Percentiles rank a stretch among this genome's conserved stretches.
phyloP scores from a whole-genome alignment of 2,329 filamentous ascomycete species.

The Phialemonium atrogriseum region DNA sequence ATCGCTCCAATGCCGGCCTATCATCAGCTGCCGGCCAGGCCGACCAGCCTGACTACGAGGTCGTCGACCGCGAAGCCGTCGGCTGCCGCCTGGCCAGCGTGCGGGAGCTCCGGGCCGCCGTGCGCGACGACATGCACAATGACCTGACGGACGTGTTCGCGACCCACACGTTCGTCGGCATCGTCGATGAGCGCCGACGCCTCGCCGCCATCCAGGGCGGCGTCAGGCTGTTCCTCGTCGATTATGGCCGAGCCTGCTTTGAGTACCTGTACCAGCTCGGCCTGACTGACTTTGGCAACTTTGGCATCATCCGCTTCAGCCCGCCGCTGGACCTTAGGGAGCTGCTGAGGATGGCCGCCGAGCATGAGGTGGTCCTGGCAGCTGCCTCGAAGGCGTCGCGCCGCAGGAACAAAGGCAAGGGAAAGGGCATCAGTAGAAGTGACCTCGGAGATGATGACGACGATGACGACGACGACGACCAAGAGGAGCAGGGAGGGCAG shows the following conservation, averaged over 20 bases:
- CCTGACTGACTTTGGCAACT: slow-evolving; percentile 92
- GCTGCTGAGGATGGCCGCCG: slow-evolving; percentile 64
- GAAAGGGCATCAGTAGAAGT: too few species aligned
- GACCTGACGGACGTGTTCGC: slow-evolving; percentile 82
- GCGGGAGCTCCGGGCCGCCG: slow-evolving; percentile 72
- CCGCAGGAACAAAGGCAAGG: slow-evolving; percentile 1
- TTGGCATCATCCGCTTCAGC: slow-evolving; percentile 73
- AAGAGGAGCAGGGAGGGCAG: neutral
- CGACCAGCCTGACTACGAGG: slow-evolving; percentile 56
- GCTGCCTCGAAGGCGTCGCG: slow-evolving; percentile 6
- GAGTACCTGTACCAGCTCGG: slow-evolving; percentile 96
- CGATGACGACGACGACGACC: slow-evolving; percentile 34
- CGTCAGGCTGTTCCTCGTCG: slow-evolving; percentile 83
- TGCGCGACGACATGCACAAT: slow-evolving; percentile 75
- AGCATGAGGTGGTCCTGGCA: slow-evolving; percentile 51
- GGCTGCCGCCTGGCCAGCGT: slow-evolving; percentile 73
- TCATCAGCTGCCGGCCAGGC: slow-evolving; percentile 3
- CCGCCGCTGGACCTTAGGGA: slow-evolving; percentile 65
- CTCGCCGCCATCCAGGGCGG: slow-evolving; percentile 90
- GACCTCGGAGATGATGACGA: slow-evolving; percentile 11
- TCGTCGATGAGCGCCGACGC: slow-evolving; percentile 80
- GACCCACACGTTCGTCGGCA: slow-evolving; percentile 83
- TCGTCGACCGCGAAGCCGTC: slow-evolving; percentile 58
- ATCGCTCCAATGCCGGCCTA: slow-evolving; percentile 16
- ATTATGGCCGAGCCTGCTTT: slow-evolving; percentile 79